Conservation (phyloP, 352 stramenopile species). For the Phytopythium mirpurense region DNA sequence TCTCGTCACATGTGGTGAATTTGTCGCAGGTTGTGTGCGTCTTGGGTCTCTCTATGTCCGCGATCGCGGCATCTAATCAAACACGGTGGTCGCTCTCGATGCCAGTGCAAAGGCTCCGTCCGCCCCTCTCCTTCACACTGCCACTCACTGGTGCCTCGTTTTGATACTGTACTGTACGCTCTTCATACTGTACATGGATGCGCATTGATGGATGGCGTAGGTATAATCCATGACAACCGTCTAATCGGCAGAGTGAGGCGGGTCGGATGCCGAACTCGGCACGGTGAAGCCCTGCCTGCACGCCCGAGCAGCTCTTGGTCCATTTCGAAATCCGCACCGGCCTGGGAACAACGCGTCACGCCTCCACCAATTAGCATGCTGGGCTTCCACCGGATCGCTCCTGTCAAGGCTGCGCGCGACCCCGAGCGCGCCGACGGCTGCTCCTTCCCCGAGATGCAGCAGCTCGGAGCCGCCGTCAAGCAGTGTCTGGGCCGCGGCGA, state of each 20-base stretch:
- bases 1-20: neutral
- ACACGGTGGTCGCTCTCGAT: neutral
- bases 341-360: too few species aligned
- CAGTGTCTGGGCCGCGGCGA: neutral
- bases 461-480: constrained; percentile 1
- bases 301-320: too few species aligned
- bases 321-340: constrained; percentile 2
- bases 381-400: constrained; percentile 1
- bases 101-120: too few species aligned
- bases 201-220: neutral
- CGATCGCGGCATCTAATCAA: neutral
- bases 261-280: constrained; percentile 1
- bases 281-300: too few species aligned
- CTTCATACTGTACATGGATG: too few species aligned
- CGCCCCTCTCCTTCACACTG: too few species aligned
- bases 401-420: neutral
- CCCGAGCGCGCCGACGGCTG: neutral
- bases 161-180: too few species aligned
- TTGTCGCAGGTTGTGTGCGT: too few species aligned
- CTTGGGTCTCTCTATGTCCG: neutral
- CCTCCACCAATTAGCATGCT: constrained; percentile 3
- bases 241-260: neutral
- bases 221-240: neutral
- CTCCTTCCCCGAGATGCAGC: constrained; percentile 3
- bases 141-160: too few species aligned